Evolutionary conservation across 306 rosid species (phyloP).

Genomic region (Vachellia pachyceras): DNA sequence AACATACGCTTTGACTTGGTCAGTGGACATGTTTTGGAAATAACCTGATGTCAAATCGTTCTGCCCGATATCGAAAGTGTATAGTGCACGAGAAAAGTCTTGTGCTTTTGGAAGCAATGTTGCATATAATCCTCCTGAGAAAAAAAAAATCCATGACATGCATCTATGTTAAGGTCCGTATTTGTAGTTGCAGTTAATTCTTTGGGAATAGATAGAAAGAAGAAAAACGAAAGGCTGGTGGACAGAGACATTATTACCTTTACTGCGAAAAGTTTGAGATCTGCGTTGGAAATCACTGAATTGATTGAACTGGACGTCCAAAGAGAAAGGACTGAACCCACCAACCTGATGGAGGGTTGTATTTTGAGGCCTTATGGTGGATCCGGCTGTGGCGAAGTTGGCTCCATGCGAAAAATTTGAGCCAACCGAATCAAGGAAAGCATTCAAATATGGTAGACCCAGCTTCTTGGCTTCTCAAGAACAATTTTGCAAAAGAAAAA

Average conservation of each 20-base stretch:
- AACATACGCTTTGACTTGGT: constrained; percentile 58
- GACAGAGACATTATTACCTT: constrained; percentile 48
- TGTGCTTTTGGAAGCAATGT: constrained; percentile 59
- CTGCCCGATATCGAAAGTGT: constrained; percentile 84
- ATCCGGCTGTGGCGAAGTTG: constrained; percentile 89
- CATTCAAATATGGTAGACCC: constrained; percentile 66
- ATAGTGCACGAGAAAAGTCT: constrained; percentile 58
- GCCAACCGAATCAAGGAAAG: constrained; percentile 73
- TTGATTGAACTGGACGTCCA: constrained; percentile 66
- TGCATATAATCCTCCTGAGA: constrained; percentile 52
- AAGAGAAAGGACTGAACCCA: constrained; percentile 76
- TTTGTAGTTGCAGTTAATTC: neutral
- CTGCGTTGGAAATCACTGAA: constrained; percentile 69
- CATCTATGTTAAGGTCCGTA: neutral
- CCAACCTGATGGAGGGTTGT: constrained; percentile 69
- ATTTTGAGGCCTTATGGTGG: constrained; percentile 77
- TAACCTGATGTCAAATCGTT: constrained; percentile 76
- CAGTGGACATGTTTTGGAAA: constrained; percentile 62
- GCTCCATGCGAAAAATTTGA: constrained; percentile 79
- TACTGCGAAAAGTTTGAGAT: constrained; percentile 47
- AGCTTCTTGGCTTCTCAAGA: constrained; percentile 55
- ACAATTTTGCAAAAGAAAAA: neutral
- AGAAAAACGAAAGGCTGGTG: neutral
- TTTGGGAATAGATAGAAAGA: neutral
- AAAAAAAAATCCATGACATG: neutral